phyloP scores from a whole-genome alignment of 1,284 basidiomycete genomes.

The Schizophyllum amplum region DNA sequence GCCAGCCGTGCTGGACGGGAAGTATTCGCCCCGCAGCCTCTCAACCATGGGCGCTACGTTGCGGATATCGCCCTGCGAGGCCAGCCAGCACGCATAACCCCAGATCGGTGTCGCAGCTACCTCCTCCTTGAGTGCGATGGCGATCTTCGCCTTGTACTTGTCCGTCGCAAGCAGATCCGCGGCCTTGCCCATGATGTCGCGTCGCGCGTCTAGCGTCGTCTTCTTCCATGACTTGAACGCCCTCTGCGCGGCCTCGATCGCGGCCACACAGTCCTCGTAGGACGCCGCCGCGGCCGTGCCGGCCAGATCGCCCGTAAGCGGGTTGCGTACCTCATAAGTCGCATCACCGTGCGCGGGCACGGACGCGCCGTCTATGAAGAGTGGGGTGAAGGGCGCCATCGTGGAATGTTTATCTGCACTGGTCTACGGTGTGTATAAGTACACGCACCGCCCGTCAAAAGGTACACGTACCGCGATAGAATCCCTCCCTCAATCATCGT shows the following conservation, averaged over 20 bases:
- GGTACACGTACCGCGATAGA: background rate
- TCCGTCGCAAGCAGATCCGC: conserved; percentile 34
- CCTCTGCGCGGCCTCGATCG: conserved; percentile 35
- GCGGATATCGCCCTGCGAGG: background rate
- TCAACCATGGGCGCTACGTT: background rate
- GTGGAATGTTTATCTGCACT: background rate
- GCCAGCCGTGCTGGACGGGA: conserved; percentile 10
- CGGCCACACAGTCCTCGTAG: conserved; percentile 36
- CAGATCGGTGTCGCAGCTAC: conserved; percentile 26
- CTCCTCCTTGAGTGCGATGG: conserved; percentile 28
- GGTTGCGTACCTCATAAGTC: conserved; percentile 39
- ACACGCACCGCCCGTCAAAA: background rate
- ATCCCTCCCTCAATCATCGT: background rate
- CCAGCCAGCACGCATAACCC: conserved; percentile 7
- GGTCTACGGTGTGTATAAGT: background rate
- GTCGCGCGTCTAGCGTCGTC: conserved; percentile 27
- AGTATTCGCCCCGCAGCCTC: background rate
- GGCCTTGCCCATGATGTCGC: conserved; percentile 38
- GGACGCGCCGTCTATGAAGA: conserved; percentile 30
- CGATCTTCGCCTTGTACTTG: conserved; percentile 30
- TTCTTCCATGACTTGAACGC: conserved; percentile 45
- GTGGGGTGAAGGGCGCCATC: conserved; percentile 24
- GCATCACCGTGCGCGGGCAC: conserved; percentile 27
- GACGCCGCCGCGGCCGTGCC: conserved; percentile 37
- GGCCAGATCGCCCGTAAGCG: conserved; percentile 32